Evolutionary conservation across 176 grass and related monocot species (phyloP), one percentile per base, ranked within the genome.

Genomic region (Triticum monococcum): DNA sequence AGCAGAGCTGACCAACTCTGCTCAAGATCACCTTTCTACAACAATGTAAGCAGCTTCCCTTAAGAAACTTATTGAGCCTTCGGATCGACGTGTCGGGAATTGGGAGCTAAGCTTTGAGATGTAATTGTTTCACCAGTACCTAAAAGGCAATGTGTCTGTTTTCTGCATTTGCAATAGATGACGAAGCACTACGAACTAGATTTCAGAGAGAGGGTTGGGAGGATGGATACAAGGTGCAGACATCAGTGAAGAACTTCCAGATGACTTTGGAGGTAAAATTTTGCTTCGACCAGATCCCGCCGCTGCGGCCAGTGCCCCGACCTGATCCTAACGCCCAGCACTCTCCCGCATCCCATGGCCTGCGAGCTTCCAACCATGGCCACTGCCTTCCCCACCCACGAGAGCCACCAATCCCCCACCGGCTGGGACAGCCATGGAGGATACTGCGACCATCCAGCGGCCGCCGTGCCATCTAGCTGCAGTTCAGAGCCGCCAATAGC

Each of bases 241-340:
- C 94, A 20, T 98, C 92, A n/a, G 94, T 94, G 59, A 98, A 98
- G 87, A 98, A 96, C 80, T 96, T 98, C 72, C 94, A 98, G 84
- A 91, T 96, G 88, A 92, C 87, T 40, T 78, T 89, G 70, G 88
- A 93, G 94, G 94, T 96, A 89, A n/a, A 28, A 32, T 24, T 64
- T 4, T n/a, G n/a, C n/a, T n/a, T n/a, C n/a, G n/a, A n/a, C n/a
- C n/a, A n/a, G n/a, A n/a, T n/a, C n/a, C n/a, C n/a, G n/a, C n/a
- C n/a, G n/a, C n/a, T n/a, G n/a, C n/a, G n/a, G n/a, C n/a, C n/a
- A n/a, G n/a, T n/a, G n/a, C n/a, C n/a, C n/a, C n/a, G n/a, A n/a
- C n/a, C n/a, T n/a, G n/a, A n/a, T n/a, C n/a, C n/a, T n/a, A n/a
- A n/a, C n/a, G n/a, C n/a, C n/a, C n/a, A n/a, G n/a, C n/a, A n/a